Conservation (phyloP, 106 monocot genomes). For the Gastrodia elata region DNA sequence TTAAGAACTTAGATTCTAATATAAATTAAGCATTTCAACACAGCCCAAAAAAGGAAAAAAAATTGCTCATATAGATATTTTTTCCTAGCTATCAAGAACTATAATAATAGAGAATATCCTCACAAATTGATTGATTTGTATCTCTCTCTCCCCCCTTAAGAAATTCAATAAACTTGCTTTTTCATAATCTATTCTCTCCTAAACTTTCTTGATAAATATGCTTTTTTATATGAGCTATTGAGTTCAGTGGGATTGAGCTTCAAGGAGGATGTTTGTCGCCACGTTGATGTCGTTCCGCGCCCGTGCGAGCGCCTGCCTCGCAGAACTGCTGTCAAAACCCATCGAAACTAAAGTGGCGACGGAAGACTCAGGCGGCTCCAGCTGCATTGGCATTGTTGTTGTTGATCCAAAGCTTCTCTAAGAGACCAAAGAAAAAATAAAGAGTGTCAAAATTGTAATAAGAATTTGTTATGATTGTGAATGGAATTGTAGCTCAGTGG, state of each 20-base stretch:
- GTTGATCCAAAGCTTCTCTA: slow-evolving; percentile 28
- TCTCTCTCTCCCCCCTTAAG: neutral
- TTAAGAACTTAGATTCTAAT: neutral
- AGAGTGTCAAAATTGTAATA: too few relatives aligned
- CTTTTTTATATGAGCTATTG: neutral
- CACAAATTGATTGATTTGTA: neutral
- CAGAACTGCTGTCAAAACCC: slow-evolving; percentile 70
- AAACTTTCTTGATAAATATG: neutral
- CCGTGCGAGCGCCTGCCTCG: slow-evolving; percentile 56
- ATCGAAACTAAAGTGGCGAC: slow-evolving; percentile 67
- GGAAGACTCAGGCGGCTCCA: slow-evolving; percentile 60
- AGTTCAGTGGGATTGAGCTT: slow-evolving; percentile 24
- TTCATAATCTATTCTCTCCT: too few relatives aligned
- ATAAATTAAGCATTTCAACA: neutral
- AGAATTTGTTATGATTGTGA: too few relatives aligned
- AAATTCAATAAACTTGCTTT: too few relatives aligned
- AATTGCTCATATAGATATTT: too few relatives aligned
- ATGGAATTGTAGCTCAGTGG: too few relatives aligned
- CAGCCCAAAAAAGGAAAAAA: too few relatives aligned
- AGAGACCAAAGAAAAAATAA: slow-evolving; percentile 1
- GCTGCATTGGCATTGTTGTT: slow-evolving; percentile 6
- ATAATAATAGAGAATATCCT: neutral
- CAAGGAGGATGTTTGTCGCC: slow-evolving; percentile 76
- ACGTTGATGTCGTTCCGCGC: slow-evolving; percentile 67
- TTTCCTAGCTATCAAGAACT: neutral